These are phyloP conservation scores for Datura wrightii DNA, from an alignment of 257 asterid species.

Conservation along the genomic window DNA sequence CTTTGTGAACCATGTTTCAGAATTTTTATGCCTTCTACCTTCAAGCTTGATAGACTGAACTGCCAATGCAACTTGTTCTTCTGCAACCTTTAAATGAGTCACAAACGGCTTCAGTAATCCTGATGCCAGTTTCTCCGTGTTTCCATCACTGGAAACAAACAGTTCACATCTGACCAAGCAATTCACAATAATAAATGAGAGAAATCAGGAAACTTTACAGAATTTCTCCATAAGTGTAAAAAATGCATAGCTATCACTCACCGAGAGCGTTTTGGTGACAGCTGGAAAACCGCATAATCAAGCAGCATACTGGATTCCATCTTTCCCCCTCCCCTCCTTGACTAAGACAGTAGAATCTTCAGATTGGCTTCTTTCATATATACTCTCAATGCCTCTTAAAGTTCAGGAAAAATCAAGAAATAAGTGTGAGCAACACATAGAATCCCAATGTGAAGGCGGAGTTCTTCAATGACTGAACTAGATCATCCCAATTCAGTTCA, in stretches of 20 bases:
- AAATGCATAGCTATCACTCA: conserved; percentile 39
- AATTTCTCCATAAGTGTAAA: conserved; percentile 14
- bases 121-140: conserved; percentile 70
- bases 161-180: conserved; percentile 64
- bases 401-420: background rate
- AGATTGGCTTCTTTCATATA: conserved; percentile 42
- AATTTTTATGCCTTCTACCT: conserved; percentile 52
- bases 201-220: background rate
- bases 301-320: conserved; percentile 72
- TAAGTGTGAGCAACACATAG: background rate
- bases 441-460: conserved; percentile 41
- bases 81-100: conserved; percentile 64
- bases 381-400: conserved; percentile 32
- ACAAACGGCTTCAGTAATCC: conserved; percentile 70
- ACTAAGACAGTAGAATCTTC: conserved; percentile 29
- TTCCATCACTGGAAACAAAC: conserved; percentile 63
- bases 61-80: conserved; percentile 60
- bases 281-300: conserved; percentile 88
- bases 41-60: conserved; percentile 69
- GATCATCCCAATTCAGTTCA: conserved; percentile 51
- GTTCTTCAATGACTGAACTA: conserved; percentile 52
- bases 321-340: conserved; percentile 40
- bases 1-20: conserved; percentile 71
- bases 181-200: conserved; percentile 17
- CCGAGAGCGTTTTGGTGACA: conserved; percentile 81